Evolutionary conservation across 2,329 filamentous ascomycete genomes (phyloP), one percentile per base, ranked within the genome.

Genomic region (Knoxdaviesia proteae): DNA sequence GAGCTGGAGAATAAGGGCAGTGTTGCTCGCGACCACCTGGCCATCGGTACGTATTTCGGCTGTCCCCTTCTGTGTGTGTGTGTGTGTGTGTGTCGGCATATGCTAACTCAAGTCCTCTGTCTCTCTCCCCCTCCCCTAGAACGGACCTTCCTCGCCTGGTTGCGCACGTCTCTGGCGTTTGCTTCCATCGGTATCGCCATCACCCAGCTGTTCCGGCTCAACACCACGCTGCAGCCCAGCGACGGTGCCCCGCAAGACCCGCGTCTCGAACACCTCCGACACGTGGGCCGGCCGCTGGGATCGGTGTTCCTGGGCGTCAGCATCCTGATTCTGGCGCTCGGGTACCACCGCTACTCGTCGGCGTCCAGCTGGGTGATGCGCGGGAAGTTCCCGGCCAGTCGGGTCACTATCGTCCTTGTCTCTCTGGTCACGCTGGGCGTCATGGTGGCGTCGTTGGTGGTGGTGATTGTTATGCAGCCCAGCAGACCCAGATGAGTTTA

Each of bases 1-100:
- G 82, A 88, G 62, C 59, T 90, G 46, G 83, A 90, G 58, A 90
- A 90, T 54, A 88, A 84, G 58, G 83, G 83, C 36, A 84, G 78
- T 54, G 82, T 88, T 36, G 83, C 83, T 7, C 66, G 83, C 52
- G 83, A 90, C 58, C 83, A 90, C 61, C 62, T 90, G 44, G 83
- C 83, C 29, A 61, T 90, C 40, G 81, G 81, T 87, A 43, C 11
- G 46, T 46, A 6, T 34, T 20, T 38, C 33, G 20, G 20, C 20
- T 20, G 20, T 20, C 20, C 36, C 34, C 35, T 35, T 33, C 39
- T 20, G 6, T 5, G 6, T 8, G 6, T 32, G 11, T 6, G 8
- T n/a, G 4, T 11, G n/a, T 34, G 31, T 32, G 20, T n/a, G 33
- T 30, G 33, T 31, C 10, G n/a, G n/a, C 7, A 41, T 29, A 31